A percentile compares a stretch with the other conserved stretches of the same genome.
Conservation (phyloP, 2,329 filamentous ascomycete species). For the Diaporthe vaccinii region DNA sequence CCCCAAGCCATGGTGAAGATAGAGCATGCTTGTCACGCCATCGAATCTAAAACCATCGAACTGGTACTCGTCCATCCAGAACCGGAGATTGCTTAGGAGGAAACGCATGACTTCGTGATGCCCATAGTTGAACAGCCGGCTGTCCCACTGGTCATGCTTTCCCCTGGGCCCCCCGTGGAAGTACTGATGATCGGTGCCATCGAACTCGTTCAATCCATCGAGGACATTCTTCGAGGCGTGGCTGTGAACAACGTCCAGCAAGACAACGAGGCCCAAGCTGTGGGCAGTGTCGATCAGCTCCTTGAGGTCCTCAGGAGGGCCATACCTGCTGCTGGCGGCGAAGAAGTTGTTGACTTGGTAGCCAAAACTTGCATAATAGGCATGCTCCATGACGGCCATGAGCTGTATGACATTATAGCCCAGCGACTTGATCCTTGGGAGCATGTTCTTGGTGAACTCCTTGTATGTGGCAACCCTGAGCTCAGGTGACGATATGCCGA, state of each 20-base stretch:
- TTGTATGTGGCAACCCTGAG: conserved; percentile 93
- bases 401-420: conserved; percentile 98
- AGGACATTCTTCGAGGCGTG: conserved; percentile 98
- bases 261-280: conserved; percentile 87
- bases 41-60: conserved; percentile 99
- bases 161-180: conserved; percentile 92
- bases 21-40: conserved; percentile 98
- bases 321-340: conserved; percentile 95
- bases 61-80: conserved; percentile 99
- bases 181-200: conserved; percentile 94
- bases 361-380: conserved; percentile 98
- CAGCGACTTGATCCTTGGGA: conserved; percentile 88
- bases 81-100: conserved; percentile 92
- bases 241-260: conserved; percentile 96
- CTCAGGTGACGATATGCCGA: conserved; percentile 95
- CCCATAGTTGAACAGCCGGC: conserved; percentile 96
- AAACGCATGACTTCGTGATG: conserved; percentile 96
- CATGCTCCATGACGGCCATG: conserved; percentile 99
- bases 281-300: conserved; percentile 97
- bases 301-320: conserved; percentile 93
- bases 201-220: conserved; percentile 95
- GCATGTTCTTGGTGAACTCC: conserved; percentile 93
- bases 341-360: conserved; percentile 99
- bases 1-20: conserved; percentile 95
- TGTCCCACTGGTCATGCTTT: conserved; percentile 94